Evolutionary conservation across 2,329 filamentous ascomycete species (phyloP), one percentile per base, ranked within the genome.

Genomic region (Talaromyces amestolkiae): DNA sequence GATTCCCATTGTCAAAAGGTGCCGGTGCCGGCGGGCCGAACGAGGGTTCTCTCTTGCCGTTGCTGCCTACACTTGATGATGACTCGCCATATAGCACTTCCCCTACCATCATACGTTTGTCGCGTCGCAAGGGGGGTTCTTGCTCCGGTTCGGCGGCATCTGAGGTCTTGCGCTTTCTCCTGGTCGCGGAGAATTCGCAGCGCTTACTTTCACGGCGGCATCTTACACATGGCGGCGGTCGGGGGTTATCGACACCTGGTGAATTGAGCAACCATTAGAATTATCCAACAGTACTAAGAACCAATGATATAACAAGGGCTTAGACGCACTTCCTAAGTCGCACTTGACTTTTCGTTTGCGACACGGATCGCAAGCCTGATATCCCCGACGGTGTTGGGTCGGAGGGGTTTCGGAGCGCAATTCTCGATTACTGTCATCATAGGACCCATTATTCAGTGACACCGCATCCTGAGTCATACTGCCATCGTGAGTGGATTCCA

Each of bases 201-300:
- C 97, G 90, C 78, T 98, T 98, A 81, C 90, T 92, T 82, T 99
- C 95, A 70, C 95, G 89, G 62, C 93, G 90, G 77, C 95, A 99
- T 74, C 95, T 89, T 66, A 94, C 91, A 78, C 95, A 99, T 2
- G 95, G 95, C 64, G 94, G 94, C 72, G 96, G 92, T 78, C 93
- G 89, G 27, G 95, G 95, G 72, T 95, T 94, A 80, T 98, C 95
- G 75, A 98, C 94, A 73, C 79, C 80, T 81, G 17, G 3, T 39
- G 6, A 13, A 43, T 59, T 31, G 58, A 39, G 49, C 3, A 10
- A 10, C 19, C 24, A 43, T 65, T n/a, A 66, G 60, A 7, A 61
- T 56, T 17, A 31, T n/a, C 17, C 41, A n/a, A 15, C 13, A 49
- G 22, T 7, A 27, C 27, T 22, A 39, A 39, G n/a, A 35, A 45